A percentile compares a stretch with the other conserved stretches of the same genome.
These are phyloP conservation scores for Aspergillus sclerotioniger DNA, from an alignment of 495 filamentous ascomycete genomes.

Conservation along the genomic window DNA sequence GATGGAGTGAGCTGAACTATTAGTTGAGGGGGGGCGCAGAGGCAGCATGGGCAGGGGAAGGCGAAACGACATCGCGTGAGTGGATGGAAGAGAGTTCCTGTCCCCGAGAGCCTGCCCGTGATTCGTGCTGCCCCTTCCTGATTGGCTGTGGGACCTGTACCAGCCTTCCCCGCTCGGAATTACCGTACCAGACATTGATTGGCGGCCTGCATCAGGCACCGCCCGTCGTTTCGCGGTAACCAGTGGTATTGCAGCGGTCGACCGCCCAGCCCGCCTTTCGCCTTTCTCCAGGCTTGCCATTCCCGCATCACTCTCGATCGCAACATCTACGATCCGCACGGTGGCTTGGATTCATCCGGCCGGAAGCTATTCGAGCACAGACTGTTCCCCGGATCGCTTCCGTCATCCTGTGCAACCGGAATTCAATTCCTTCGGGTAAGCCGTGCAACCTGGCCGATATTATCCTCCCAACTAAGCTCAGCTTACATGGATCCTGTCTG, in stretches of 20 bases:
- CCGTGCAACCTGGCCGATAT: neutral
- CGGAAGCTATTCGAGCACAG: neutral
- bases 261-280: no score
- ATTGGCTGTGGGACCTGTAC: conserved; percentile 10
- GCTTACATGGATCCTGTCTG: neutral
- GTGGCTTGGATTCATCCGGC: neutral
- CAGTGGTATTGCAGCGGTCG: no score
- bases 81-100: neutral
- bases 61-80: neutral
- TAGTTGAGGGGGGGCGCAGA: neutral
- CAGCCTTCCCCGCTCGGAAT: conserved; percentile 11
- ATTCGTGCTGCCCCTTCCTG: neutral
- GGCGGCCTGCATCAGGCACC: neutral
- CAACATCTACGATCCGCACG: neutral
- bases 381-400: neutral
- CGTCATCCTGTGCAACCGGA: neutral
- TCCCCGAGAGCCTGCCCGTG: neutral
- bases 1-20: neutral
- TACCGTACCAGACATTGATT: neutral
- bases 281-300: no score
- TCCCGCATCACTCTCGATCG: neutral
- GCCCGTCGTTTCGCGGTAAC: neutral
- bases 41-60: neutral
- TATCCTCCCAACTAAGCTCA: neutral
- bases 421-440: neutral